These are phyloP conservation scores for Bretschneidera sinensis DNA, from an alignment of 345 rosid genomes.

Conservation along the genomic window DNA sequence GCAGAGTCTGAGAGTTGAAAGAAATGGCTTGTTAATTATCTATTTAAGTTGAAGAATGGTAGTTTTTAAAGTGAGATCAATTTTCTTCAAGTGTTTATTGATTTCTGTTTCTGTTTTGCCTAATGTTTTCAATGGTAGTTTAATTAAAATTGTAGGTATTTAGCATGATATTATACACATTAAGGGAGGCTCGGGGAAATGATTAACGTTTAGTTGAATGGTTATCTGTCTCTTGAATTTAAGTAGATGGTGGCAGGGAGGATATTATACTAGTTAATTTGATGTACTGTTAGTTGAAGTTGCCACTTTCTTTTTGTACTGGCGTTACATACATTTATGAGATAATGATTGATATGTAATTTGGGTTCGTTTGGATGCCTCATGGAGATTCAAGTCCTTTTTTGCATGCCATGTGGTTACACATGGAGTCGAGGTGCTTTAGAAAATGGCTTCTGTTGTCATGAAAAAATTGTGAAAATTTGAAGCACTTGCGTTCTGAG, in stretches of 20 bases:
- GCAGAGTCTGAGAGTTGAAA: conserved; percentile 31
- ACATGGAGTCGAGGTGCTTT: background rate
- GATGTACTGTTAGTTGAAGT: no score
- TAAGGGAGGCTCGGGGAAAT: no score
- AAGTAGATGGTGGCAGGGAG: background rate
- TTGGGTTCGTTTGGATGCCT: background rate
- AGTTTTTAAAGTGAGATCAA: conserved; percentile 11
- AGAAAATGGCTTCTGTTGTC: background rate
- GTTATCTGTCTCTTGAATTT: background rate
- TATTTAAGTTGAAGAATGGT: conserved; percentile 12
- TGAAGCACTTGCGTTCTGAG: background rate
- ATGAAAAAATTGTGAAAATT: background rate
- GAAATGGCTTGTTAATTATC: conserved; percentile 1
- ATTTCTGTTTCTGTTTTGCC: background rate
- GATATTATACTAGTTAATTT: background rate
- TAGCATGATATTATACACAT: conserved; percentile 2
- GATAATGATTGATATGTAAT: background rate
- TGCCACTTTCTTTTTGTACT: no score
- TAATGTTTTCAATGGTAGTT: background rate
- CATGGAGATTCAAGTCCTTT: no score
- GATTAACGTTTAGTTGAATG: no score
- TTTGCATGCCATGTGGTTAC: background rate
- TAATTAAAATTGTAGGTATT: conserved; percentile 4
- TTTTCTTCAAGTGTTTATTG: background rate
- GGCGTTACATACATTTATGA: background rate